Evolutionary conservation across 495 filamentous ascomycete species (phyloP).

Genomic region (Aspergillus affinis): DNA sequence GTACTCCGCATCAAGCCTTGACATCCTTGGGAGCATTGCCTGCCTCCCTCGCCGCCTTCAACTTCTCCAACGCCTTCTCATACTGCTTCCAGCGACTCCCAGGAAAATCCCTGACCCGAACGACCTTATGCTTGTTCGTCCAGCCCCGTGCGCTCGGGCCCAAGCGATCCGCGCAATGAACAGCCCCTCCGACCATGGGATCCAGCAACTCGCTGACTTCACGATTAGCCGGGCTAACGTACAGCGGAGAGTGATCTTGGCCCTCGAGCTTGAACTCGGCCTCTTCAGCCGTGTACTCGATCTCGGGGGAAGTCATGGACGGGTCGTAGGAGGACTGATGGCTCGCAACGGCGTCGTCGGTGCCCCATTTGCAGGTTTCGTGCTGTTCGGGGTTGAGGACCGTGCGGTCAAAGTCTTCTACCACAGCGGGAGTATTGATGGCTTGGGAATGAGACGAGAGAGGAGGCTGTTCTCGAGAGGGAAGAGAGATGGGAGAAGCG

Average conservation of each 20-base stretch:
- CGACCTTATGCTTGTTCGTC: constrained; percentile 24
- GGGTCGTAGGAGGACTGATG: constrained; percentile 35
- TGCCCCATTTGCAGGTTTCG: constrained; percentile 30
- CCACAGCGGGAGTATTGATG: neutral
- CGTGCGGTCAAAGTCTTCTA: constrained; percentile 22
- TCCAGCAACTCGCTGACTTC: constrained; percentile 26
- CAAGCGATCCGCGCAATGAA: constrained; percentile 11
- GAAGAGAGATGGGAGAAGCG: neutral
- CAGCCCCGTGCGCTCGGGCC: constrained; percentile 27
- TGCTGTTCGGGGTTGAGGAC: constrained; percentile 25
- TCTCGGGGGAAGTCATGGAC: constrained; percentile 21
- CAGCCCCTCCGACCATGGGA: constrained; percentile 15
- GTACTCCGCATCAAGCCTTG: neutral
- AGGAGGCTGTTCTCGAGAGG: neutral
- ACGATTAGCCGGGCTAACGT: constrained; percentile 29
- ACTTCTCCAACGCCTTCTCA: constrained; percentile 21
- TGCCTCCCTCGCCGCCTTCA: constrained; percentile 9
- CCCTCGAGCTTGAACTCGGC: constrained; percentile 29
- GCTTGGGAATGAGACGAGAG: neutral
- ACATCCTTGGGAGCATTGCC: neutral
- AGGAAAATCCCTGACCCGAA: constrained; percentile 20
- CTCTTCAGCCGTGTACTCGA: constrained; percentile 24
- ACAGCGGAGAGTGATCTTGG: constrained; percentile 22
- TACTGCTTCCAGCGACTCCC: constrained; percentile 23
- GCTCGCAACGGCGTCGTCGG: constrained; percentile 31